Conservation (phyloP, 768 basidiomycete genomes). For the Rhodosporidiobolus sp. region DNA sequence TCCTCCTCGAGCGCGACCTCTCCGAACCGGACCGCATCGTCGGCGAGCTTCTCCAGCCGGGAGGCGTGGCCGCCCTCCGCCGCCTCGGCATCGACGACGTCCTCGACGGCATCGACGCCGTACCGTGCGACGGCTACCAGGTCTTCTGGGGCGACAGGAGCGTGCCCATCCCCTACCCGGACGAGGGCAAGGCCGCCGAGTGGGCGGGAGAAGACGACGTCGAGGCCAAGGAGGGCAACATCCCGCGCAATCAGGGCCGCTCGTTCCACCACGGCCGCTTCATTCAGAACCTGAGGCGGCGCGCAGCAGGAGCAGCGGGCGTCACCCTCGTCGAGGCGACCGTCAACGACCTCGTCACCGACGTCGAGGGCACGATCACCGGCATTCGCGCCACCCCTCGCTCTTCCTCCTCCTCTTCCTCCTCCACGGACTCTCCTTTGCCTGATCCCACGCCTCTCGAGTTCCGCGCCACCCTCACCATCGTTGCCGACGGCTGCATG, state of each 20-base stretch:
- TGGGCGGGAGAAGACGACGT: slow-evolving; percentile 24
- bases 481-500: slow-evolving; percentile 92
- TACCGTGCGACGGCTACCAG: slow-evolving; percentile 80
- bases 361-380: slow-evolving; percentile 59
- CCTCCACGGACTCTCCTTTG: slow-evolving; percentile 27
- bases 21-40: slow-evolving; percentile 94
- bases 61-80: slow-evolving; percentile 71
- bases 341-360: slow-evolving; percentile 65
- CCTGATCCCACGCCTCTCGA: slow-evolving; percentile 47
- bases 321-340: slow-evolving; percentile 84
- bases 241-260: background rate
- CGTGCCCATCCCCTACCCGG: slow-evolving; percentile 87
- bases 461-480: slow-evolving; percentile 70
- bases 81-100: slow-evolving; percentile 71
- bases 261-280: slow-evolving; percentile 89
- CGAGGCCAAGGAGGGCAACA: background rate
- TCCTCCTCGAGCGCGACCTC: slow-evolving; percentile 84
- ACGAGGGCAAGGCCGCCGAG: slow-evolving; percentile 27
- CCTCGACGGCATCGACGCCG: slow-evolving; percentile 82
- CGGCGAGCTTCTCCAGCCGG: slow-evolving; percentile 93
- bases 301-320: slow-evolving; percentile 60
- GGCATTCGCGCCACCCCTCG: slow-evolving; percentile 64
- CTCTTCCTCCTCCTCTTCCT: slow-evolving; percentile 20
- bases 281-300: slow-evolving; percentile 70
- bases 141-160: slow-evolving; percentile 61